Evolutionary conservation across 1,284 basidiomycete species (phyloP).

Genomic region (Fomitopsis betulina): DNA sequence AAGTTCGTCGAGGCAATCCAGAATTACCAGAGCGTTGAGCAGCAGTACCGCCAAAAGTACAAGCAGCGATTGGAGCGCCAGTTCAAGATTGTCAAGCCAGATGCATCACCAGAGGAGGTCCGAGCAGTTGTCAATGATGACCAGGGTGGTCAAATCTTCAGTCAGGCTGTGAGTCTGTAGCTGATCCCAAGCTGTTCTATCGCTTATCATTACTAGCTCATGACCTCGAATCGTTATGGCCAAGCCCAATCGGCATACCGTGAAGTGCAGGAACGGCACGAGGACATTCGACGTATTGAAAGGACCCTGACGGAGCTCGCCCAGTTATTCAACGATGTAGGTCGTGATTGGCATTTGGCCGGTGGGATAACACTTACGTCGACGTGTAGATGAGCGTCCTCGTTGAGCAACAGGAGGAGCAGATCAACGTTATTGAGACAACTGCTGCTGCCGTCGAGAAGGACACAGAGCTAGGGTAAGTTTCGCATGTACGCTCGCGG

Average conservation of each 20-base stretch:
- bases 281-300: conserved; percentile 94
- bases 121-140: conserved; percentile 85
- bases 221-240: conserved; percentile 89
- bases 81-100: conserved; percentile 96
- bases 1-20: conserved; percentile 87
- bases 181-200: background rate
- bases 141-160: conserved; percentile 86
- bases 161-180: conserved; percentile 74
- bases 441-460: conserved; percentile 70
- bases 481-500: conserved; percentile 12
- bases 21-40: conserved; percentile 87
- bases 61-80: conserved; percentile 95
- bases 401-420: conserved; percentile 91
- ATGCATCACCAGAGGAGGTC: conserved; percentile 91
- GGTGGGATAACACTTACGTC: background rate
- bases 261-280: conserved; percentile 95
- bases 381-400: conserved; percentile 74
- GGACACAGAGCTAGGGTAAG: conserved; percentile 82
- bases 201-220: conserved; percentile 46
- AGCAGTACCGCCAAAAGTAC: conserved; percentile 89
- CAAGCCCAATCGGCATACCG: conserved; percentile 89
- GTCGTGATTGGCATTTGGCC: conserved; percentile 18
- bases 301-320: conserved; percentile 90
- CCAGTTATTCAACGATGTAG: conserved; percentile 90
- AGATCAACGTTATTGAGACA: conserved; percentile 75